Evolutionary conservation across 2,329 filamentous ascomycete genomes (phyloP), one percentile per base, ranked within the genome.

Genomic region (Trichoderma cornu-damae): DNA sequence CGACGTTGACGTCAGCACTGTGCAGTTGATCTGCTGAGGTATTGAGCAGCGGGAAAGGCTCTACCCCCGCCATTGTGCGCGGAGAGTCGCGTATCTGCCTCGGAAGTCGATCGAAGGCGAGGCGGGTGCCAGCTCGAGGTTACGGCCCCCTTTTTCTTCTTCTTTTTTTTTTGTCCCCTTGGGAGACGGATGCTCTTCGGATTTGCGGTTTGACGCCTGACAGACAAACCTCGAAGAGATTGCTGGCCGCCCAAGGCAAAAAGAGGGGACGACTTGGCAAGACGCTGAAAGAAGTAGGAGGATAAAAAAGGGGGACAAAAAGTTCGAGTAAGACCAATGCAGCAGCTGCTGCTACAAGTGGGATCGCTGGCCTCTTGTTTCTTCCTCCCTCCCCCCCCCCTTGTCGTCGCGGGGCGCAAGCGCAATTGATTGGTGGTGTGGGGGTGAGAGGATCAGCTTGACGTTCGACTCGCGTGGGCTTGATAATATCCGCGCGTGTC

Each of bases 1-100:
- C 66, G 47, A 66, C 65, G 59, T 68, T 70, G 62, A 66, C 68
- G 59, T 73, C 69, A 59, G 71, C 66, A 43, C 73, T 72, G 65
- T 75, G 74, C 62, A 78, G 68, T 65, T 79, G 77, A 61, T 81
- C 77, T 61, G 75, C 75, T 50, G 77, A 73, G 49, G 75, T 74
- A 68, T 75, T 79, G 63, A 84, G 74, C 37, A 78, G 71, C 56
- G 81, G 81, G 60, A 84, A 84, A 18, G 81, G 81, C 68, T 84
- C 80, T 60, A 75, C 68, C 57, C 67, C 69, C 38, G 77, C 69
- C 77, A 79, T 79, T 47, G 46, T 53, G 47, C 8, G n/a, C 11
- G 14, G 22, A 18, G 22, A 11, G 34, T 28, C 6, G 34, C 20
- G 22, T 51, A 9, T 28, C 11, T 55, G 51, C 47, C 51, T 54